A percentile compares a stretch with the other conserved stretches of the same genome.
These are phyloP conservation scores for Oryza rufipogon DNA, from an alignment of 176 grass and related monocot genomes.

Conservation along the genomic window DNA sequence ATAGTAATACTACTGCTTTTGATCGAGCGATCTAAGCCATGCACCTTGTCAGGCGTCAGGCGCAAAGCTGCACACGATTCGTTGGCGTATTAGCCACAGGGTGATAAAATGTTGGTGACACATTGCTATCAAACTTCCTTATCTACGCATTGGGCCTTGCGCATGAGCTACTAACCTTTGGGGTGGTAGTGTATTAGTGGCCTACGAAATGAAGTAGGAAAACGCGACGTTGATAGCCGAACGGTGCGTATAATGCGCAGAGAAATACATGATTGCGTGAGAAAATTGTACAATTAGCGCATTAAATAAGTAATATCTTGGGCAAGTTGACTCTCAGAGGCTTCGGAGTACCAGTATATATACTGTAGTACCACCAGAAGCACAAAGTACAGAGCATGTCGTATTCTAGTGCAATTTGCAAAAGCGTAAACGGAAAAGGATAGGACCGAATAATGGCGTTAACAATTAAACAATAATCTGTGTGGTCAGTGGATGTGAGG, in stretches of 20 bases:
- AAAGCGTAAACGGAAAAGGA: slow-evolving; percentile 25
- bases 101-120: slow-evolving; percentile 29
- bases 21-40: not conserved
- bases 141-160: not conserved
- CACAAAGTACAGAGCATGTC: slow-evolving; percentile 25
- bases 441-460: slow-evolving; percentile 19
- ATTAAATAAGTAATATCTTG: slow-evolving; percentile 12
- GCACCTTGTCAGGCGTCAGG: not conserved
- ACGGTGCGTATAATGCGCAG: slow-evolving; percentile 25
- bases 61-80: not conserved
- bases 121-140: slow-evolving; percentile 29
- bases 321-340: not conserved
- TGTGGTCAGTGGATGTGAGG: slow-evolving; percentile 19
- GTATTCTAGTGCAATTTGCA: slow-evolving; percentile 34
- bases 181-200: not conserved
- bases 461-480: not conserved
- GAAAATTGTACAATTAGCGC: not conserved
- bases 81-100: slow-evolving; percentile 22
- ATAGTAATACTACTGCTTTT: not conserved
- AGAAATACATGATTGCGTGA: slow-evolving; percentile 42
- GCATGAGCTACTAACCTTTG: slow-evolving; percentile 17
- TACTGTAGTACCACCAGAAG: not conserved
- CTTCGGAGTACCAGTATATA: not conserved
- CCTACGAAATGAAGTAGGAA: not conserved
- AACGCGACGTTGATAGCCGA: slow-evolving; percentile 41